Evolutionary conservation across 441 rosid species (phyloP).

Genomic region (Erodium trifolium): DNA sequence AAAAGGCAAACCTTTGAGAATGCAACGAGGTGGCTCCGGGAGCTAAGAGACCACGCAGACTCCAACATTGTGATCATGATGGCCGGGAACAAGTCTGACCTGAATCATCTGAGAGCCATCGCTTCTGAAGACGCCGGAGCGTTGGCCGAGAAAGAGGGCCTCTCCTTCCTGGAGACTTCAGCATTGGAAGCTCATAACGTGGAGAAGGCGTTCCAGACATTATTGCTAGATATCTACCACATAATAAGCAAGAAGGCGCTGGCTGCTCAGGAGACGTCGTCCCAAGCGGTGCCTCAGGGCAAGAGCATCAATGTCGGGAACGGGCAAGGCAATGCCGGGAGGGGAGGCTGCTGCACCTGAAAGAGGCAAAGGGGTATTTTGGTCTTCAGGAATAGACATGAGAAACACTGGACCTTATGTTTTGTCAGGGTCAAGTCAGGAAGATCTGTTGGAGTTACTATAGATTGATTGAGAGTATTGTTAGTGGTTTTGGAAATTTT

Average conservation of each 20-base stretch:
- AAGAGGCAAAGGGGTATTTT: not conserved
- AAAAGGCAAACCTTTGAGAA: not conserved
- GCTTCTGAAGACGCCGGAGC: not conserved
- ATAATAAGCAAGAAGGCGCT: slow-evolving; percentile 2
- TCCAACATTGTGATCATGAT: not conserved
- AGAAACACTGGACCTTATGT: too few relatives aligned
- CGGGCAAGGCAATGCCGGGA: not conserved
- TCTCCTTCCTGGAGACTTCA: not conserved
- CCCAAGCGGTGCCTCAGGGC: not conserved
- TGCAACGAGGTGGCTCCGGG: not conserved
- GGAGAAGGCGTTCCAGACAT: slow-evolving; percentile 3
- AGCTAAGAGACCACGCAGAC: not conserved
- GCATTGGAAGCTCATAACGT: not conserved
- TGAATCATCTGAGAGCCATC: not conserved
- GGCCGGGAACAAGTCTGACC: not conserved
- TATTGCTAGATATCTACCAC: not conserved
- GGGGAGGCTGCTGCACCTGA: not conserved
- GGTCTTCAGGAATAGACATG: not conserved
- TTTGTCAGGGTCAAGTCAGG: too few relatives aligned
- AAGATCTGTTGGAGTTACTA: too few relatives aligned
- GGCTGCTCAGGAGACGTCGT: not conserved
- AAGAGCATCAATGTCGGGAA: not conserved
- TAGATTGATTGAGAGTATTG: too few relatives aligned
- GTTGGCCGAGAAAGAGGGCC: not conserved
- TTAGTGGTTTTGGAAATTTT: too few relatives aligned